A percentile compares a stretch with the other conserved stretches of the same genome.
These are phyloP conservation scores for Canavalia ensiformis DNA, from an alignment of 306 rosid species.

Conservation along the genomic window DNA sequence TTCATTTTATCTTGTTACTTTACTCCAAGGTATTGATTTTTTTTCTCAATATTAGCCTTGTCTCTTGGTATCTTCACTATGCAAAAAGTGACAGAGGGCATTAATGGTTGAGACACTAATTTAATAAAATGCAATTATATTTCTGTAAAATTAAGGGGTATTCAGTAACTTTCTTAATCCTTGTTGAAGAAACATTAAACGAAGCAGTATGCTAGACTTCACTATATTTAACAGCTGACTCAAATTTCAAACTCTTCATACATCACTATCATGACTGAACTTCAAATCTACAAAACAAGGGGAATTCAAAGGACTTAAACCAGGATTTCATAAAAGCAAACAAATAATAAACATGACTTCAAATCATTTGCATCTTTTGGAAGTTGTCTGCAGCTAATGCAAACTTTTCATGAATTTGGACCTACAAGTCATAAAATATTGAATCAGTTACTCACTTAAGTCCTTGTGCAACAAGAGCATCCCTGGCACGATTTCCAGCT, in stretches of 20 bases:
- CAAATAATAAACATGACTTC: too few relatives aligned
- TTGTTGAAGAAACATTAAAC: background rate
- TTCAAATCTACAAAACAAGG: slow-evolving; percentile 11
- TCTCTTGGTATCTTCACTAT: background rate
- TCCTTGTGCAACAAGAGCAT: slow-evolving; percentile 99
- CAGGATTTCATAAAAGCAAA: slow-evolving; percentile 8
- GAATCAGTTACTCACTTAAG: slow-evolving; percentile 75
- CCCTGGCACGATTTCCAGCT: slow-evolving; percentile 99
- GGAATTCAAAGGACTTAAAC: slow-evolving; percentile 11
- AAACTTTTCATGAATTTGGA: slow-evolving; percentile 38
- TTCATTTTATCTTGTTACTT: background rate
- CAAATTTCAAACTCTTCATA: slow-evolving; percentile 29
- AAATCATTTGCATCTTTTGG: slow-evolving; percentile 32
- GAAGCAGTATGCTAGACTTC: slow-evolving; percentile 8
- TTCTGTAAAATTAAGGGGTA: slow-evolving; percentile 1
- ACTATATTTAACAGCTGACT: background rate
- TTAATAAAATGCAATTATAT: slow-evolving; percentile 25
- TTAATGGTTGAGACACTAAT: background rate
- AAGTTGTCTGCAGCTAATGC: slow-evolving; percentile 29
- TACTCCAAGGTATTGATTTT: background rate
- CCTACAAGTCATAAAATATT: slow-evolving; percentile 35
- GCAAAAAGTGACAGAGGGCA: background rate
- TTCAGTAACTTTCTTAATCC: background rate
- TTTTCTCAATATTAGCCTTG: background rate
- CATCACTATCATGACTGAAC: slow-evolving; percentile 22